Evolutionary conservation across 768 basidiomycete genomes (phyloP), one percentile per base, ranked within the genome.

Genomic region (Hirschioporus abietinus): DNA sequence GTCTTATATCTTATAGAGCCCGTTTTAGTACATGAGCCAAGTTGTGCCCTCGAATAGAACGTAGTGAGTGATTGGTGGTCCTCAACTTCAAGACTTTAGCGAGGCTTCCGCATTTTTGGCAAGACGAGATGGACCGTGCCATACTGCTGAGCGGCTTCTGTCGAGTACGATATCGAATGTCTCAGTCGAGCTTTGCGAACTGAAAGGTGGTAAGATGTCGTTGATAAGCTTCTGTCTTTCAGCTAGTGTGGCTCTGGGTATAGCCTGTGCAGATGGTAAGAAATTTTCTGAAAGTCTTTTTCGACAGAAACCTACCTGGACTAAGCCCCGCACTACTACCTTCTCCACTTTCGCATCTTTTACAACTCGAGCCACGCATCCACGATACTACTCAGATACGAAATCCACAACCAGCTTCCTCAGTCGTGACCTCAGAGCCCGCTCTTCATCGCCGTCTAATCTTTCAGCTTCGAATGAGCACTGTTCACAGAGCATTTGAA

Each of bases 401-500:
- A 90, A 91, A 6, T 79, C 77, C 64, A 90, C 70, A 23, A 91
- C 89, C 25, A 90, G 79, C 1, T 79, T 78, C 66, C 87, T 81
- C 24, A 90, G 75, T 35, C 81, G 82, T 69, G 86, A 84, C 62
- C 88, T 82, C 60, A 85, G 85, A 20, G 73, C 77, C 72, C 79
- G 78, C 68, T 89, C 88, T 58, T 87, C 87, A 25, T 87, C 86
- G 64, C 88, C 86, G 9, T 25, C 62, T 23, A 63, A 25, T 24
- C 59, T 57, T 35, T 69, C 68, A 20, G 68, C 34, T 34, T 67
- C 64, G 20, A 65, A 35, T 24, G 59, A 52, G 58, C 69, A 70
- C 72, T 91, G 89, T 71, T 91, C 90, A 71, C 84, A 89, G 5
- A 91, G 78, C 17, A 91, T 89, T 42, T 85, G 82, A 8, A 91